Evolutionary conservation across 2,329 filamentous ascomycete genomes (phyloP), one percentile per base, ranked within the genome.

Genomic region (Zymoseptoria crescenta): DNA sequence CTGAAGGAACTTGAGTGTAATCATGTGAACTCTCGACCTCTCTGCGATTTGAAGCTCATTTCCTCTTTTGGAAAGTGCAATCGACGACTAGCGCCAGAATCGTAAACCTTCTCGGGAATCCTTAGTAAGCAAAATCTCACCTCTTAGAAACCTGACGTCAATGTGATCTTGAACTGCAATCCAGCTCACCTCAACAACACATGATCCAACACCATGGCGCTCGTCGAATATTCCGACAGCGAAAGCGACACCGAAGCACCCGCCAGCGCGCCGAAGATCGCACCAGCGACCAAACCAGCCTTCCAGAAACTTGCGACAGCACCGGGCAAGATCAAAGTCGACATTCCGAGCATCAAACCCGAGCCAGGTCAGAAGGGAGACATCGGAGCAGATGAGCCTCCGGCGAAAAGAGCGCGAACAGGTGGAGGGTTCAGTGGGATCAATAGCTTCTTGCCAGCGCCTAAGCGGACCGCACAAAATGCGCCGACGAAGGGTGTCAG

Each of bases 201-300:
- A 49, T 29, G 6, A 41, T 35, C 19, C 49, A 51, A 45, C n/a
- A 59, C 8, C 29, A 94, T 94, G 89, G 86, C 83, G 13, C 79
- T 96, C 29, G 89, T 94, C 65, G 86, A 87, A 62, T 96, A 95
- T 69, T 92, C 89, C 3, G 90, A 92, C 72, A 94, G 87, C 0
- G 87, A 88, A 67, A 77, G 74, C 52, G 87, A 88, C 57, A 79
- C 80, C 16, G 68, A 74, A 35, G 66, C 73, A n/a, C 52, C 71
- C n/a, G 60, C 67, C 59, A 68, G 69, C 7, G 64, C 65, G 52
- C 57, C 71, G 72, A 54, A 59, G 68, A 54, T 53, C 62, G 64
- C 56, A 19, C 28, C 56, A 1, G 59, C 70, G 21, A 68, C 74
- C 28, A 83, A 75, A 67, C 63, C 70, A 48, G 63, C 71, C 65